Percentiles rank a stretch among this genome's conserved stretches.
Evolutionary conservation across 305 asterid species (phyloP).

Genomic region (Euphrasia arctica): DNA sequence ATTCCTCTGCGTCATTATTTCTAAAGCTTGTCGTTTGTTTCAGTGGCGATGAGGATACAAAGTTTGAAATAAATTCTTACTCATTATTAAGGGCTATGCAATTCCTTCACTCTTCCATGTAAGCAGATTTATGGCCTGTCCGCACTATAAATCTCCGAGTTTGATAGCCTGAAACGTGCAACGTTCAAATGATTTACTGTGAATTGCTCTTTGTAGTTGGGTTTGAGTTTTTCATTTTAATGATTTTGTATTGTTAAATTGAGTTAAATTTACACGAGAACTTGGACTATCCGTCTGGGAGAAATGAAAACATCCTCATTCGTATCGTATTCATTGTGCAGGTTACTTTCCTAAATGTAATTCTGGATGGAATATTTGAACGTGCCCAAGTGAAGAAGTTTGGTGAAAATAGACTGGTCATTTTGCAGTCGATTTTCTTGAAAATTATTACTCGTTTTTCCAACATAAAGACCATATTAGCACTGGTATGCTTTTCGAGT

Average conservation of each 20-base stretch:
- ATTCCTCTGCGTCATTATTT: conserved; percentile 14
- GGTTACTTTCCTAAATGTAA: conserved; percentile 44
- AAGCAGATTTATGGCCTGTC: conserved; percentile 11
- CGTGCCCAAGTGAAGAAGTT: conserved; percentile 41
- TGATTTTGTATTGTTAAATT: neutral
- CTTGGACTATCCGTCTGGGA: conserved; percentile 24
- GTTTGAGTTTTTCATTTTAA: neutral
- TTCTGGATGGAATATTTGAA: conserved; percentile 64
- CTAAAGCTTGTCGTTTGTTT: conserved; percentile 17
- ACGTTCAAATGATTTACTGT: neutral
- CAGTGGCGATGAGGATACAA: neutral
- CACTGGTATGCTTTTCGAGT: conserved; percentile 50
- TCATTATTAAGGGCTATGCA: conserved; percentile 6
- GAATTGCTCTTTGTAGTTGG: conserved; percentile 8
- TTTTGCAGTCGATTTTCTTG: conserved; percentile 65
- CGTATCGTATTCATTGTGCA: conserved; percentile 33
- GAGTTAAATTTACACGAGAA: conserved; percentile 7
- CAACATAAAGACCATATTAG: conserved; percentile 49
- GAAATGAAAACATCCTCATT: conserved; percentile 21
- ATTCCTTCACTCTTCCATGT: conserved; percentile 6
- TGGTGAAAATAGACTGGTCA: conserved; percentile 51
- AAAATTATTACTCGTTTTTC: conserved; percentile 57
- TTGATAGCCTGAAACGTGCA: neutral
- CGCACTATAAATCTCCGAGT: conserved; percentile 4
- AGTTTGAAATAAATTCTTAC: neutral